Conservation (phyloP, 176 grass and related monocot genomes). For the Zoysia japonica region DNA sequence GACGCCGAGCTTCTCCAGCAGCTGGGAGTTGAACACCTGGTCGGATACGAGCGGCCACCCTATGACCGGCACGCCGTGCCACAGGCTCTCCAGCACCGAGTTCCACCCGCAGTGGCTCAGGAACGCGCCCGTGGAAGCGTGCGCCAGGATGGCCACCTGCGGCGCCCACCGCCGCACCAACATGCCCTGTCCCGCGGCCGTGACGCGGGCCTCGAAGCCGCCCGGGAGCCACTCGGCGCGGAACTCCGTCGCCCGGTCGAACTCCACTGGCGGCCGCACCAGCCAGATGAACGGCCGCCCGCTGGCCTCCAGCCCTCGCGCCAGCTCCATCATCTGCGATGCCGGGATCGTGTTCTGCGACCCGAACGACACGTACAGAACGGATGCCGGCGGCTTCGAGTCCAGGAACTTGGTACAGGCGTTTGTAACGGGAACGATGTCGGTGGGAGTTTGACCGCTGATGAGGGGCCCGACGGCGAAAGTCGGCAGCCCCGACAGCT, state of each 20-base stretch:
- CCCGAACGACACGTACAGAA: constrained; percentile 55
- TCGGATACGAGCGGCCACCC: not conserved
- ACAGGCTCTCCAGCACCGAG: constrained; percentile 50
- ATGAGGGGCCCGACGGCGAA: constrained; percentile 36
- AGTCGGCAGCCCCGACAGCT: constrained; percentile 28
- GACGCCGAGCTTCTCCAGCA: constrained; percentile 25
- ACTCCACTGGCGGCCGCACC: constrained; percentile 36
- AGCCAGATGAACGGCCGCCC: constrained; percentile 50
- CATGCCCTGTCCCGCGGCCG: not conserved
- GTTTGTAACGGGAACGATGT: not conserved
- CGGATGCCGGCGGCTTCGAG: constrained; percentile 40
- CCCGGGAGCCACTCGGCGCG: constrained; percentile 41
- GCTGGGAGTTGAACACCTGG: not conserved
- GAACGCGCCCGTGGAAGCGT: constrained; percentile 53
- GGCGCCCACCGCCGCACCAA: constrained; percentile 49
- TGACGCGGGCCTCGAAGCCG: constrained; percentile 34
- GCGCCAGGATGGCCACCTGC: constrained; percentile 40
- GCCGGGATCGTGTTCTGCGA: constrained; percentile 49
- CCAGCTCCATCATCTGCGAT: constrained; percentile 52
- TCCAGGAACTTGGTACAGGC: constrained; percentile 37
- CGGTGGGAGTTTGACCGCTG: not conserved
- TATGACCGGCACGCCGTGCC: constrained; percentile 43
- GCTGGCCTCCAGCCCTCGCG: constrained; percentile 46
- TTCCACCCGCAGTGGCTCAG: constrained; percentile 55
- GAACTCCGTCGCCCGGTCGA: constrained; percentile 10